phyloP scores from a whole-genome alignment of 345 rosid genomes.

The Acer negundo region DNA sequence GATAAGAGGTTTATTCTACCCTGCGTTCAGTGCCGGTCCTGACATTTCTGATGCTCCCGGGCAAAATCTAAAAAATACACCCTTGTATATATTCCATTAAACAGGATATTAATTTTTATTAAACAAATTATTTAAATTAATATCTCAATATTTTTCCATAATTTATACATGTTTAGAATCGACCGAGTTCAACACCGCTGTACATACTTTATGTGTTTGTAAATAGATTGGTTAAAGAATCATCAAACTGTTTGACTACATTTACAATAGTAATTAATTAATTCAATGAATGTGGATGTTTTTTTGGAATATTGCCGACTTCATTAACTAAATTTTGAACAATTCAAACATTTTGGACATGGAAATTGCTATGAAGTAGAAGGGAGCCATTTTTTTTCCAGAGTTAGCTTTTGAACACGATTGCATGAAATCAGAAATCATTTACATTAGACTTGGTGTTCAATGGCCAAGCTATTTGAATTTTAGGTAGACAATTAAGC shows the following conservation, averaged over 20 bases:
- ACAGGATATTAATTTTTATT: too few relatives aligned
- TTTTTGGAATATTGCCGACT: conserved; percentile 23
- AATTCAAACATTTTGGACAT: conserved; percentile 1
- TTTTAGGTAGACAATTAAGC: background rate
- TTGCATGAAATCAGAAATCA: background rate
- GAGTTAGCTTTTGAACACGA: background rate
- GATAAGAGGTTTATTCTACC: background rate
- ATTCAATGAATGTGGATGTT: background rate
- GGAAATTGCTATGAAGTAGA: background rate
- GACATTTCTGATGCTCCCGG: too few relatives aligned
- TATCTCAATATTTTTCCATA: too few relatives aligned
- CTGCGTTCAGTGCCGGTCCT: too few relatives aligned
- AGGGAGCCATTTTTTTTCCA: background rate
- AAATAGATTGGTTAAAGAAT: background rate
- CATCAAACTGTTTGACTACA: background rate
- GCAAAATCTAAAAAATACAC: too few relatives aligned
- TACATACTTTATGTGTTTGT: background rate
- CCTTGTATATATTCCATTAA: too few relatives aligned
- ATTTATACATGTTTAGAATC: background rate
- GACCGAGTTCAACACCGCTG: background rate
- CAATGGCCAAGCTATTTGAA: background rate
- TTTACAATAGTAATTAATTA: background rate
- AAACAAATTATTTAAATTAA: too few relatives aligned
- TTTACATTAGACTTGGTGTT: background rate
- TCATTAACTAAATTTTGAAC: conserved; percentile 14